A percentile compares a stretch with the other conserved stretches of the same genome.
Evolutionary conservation across 202 grass and related monocot species (phyloP).

Genomic region (Schoenoplectus triqueter): DNA sequence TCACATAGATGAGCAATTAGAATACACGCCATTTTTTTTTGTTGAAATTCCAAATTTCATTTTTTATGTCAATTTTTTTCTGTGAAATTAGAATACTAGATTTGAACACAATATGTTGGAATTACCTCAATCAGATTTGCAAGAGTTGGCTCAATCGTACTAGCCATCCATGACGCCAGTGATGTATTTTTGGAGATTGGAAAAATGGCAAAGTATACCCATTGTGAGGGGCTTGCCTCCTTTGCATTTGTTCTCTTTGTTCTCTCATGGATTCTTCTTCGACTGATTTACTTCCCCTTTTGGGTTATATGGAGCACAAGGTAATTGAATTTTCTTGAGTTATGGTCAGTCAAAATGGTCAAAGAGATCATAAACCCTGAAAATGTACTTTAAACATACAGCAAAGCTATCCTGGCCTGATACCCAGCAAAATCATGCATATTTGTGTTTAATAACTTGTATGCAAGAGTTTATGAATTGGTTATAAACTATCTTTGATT

Average conservation of each 20-base stretch:
- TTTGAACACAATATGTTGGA: neutral
- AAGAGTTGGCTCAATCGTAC: conserved; percentile 68
- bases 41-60: no score
- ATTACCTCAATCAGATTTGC: conserved; percentile 60
- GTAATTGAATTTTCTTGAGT: conserved; percentile 46
- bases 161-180: conserved; percentile 76
- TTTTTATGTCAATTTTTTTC: neutral
- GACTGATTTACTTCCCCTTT: conserved; percentile 72
- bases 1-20: neutral
- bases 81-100: neutral
- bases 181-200: conserved; percentile 70
- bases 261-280: conserved; percentile 56
- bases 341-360: conserved; percentile 16
- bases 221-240: conserved; percentile 49
- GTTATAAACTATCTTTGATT: neutral
- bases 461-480: conserved; percentile 17
- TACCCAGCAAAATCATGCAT: neutral
- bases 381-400: conserved; percentile 24
- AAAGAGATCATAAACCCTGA: conserved; percentile 31
- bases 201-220: conserved; percentile 72
- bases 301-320: conserved; percentile 83
- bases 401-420: neutral
- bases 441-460: neutral
- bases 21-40: no score
- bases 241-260: conserved; percentile 69